Base-by-base conservation (phyloP, 208 protist species). In the Leishmania tropica region DNA sequence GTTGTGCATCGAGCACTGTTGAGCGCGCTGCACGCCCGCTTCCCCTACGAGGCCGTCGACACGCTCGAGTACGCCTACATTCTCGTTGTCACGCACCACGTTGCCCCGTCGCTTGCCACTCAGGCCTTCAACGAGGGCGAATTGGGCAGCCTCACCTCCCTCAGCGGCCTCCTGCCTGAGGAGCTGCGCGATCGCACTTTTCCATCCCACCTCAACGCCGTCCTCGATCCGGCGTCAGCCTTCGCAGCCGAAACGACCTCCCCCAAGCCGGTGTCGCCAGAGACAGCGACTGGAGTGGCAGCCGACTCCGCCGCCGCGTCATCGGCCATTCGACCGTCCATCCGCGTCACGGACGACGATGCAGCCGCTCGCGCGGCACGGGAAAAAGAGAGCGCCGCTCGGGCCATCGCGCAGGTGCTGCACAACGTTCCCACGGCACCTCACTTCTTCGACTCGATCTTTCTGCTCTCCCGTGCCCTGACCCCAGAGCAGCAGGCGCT, bases 51-150 rank as follows among this genome's bases (percentile, higher is more conserved):
- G 82, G 40, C 76, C 28, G 67, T 47, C 24, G 90, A 94, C 77
- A 92, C 90, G 3, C 82, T 96, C 5, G 89, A 96, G 78, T 67
- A 93, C 77, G 92, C 85, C 28, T 94, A 94, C 82, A 67, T 96
- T 15, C 84, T 96, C 37, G 88, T 83, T 17, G 67, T 96, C 54
- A 96, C 90, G 13, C 92, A 96, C 82, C 80, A 83, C 70, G 78
- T 87, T 24, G 67, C 83, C 1, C 85, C 81, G 28, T 85, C 82
- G n/a, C 70, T 94, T 48, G 53, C 83, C 21, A 77, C 73, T 1
- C 85, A 47, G 67, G 67, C 83, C 72, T 76, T 80, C 17, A 68
- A 89, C 53, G 88, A 72, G 15, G 87, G 79, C 1, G 90, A 88
- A n/a, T 56, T 93, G 47, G 42, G 77, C 35, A 75, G 76, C 24